Conservation (phyloP, 768 basidiomycete genomes). For the Amanita phalloides region DNA sequence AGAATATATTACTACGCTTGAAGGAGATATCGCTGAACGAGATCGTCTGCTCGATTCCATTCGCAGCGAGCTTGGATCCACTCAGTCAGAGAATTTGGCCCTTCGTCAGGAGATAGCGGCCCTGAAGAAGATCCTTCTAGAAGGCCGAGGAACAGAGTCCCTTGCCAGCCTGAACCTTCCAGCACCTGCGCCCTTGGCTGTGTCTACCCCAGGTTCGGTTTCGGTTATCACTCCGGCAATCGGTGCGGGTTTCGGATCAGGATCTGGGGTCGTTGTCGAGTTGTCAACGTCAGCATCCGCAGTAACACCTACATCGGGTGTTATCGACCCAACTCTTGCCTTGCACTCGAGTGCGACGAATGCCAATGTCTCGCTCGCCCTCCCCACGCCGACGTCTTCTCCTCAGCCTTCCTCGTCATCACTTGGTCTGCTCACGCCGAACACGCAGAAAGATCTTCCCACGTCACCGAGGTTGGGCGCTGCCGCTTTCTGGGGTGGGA, state of each 20-base stretch:
- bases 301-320: background rate
- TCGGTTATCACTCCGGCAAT: background rate
- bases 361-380: constrained; percentile 4
- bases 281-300: constrained; percentile 6
- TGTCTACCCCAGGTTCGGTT: background rate
- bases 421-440: constrained; percentile 39
- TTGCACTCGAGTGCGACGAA: constrained; percentile 2
- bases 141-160: constrained; percentile 43
- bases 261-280: constrained; percentile 7
- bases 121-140: constrained; percentile 66
- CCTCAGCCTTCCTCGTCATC: constrained; percentile 11
- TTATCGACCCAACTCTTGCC: constrained; percentile 5
- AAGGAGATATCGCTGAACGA: constrained; percentile 86
- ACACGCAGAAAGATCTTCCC: constrained; percentile 71
- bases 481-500: constrained; percentile 76
- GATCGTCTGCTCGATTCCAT: constrained; percentile 86
- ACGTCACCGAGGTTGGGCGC: constrained; percentile 45
- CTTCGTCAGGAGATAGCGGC: constrained; percentile 67
- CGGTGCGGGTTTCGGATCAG: constrained; percentile 1
- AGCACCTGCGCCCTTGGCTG: constrained; percentile 30
- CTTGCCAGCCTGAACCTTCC: constrained; percentile 30
- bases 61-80: constrained; percentile 70
- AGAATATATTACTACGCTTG: constrained; percentile 94
- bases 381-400: constrained; percentile 10
- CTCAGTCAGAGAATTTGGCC: constrained; percentile 73